Evolutionary conservation across 2,329 filamentous ascomycete species (phyloP).

Genomic region (Exserohilum turcica): DNA sequence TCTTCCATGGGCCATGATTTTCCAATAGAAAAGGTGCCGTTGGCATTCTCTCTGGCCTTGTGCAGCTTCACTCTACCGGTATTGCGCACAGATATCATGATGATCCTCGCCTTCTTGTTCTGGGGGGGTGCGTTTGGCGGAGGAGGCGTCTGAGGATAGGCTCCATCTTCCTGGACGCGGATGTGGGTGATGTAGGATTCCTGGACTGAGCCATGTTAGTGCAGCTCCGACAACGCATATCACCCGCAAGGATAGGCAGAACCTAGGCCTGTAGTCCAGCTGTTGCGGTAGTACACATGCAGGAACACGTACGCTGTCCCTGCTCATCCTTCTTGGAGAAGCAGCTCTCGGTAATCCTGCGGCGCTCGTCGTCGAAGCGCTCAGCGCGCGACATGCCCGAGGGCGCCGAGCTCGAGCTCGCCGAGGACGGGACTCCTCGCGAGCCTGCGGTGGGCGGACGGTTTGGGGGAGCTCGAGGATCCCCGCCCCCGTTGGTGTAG

Average conservation of each 20-base stretch:
- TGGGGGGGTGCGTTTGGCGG: constrained; percentile 75
- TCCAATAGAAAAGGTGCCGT: constrained; percentile 93
- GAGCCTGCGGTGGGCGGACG: constrained; percentile 35
- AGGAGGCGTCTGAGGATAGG: constrained; percentile 80
- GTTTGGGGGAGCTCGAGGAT: constrained; percentile 29
- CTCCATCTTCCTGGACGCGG: constrained; percentile 83
- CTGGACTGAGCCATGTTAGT: constrained; percentile 59
- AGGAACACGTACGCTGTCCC: constrained; percentile 71
- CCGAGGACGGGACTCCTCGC: constrained; percentile 33
- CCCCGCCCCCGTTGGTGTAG: constrained; percentile 36
- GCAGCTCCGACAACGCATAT: neutral
- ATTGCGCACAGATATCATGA: constrained; percentile 90
- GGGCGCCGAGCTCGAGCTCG: constrained; percentile 32
- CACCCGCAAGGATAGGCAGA: neutral
- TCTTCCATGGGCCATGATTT: constrained; percentile 99
- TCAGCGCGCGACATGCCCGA: constrained; percentile 65
- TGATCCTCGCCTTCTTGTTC: constrained; percentile 85
- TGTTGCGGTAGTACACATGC: neutral
- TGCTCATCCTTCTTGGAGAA: constrained; percentile 89
- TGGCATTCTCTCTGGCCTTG: constrained; percentile 94
- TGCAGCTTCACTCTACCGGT: constrained; percentile 93
- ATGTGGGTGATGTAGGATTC: constrained; percentile 99
- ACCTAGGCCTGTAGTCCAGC: neutral
- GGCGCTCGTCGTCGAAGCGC: constrained; percentile 95
- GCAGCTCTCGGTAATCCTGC: constrained; percentile 90